Percentiles rank a stretch among this genome's conserved stretches.
Evolutionary conservation across 768 basidiomycete genomes (phyloP).

Genomic region (Lactarius pseudohatsudake): DNA sequence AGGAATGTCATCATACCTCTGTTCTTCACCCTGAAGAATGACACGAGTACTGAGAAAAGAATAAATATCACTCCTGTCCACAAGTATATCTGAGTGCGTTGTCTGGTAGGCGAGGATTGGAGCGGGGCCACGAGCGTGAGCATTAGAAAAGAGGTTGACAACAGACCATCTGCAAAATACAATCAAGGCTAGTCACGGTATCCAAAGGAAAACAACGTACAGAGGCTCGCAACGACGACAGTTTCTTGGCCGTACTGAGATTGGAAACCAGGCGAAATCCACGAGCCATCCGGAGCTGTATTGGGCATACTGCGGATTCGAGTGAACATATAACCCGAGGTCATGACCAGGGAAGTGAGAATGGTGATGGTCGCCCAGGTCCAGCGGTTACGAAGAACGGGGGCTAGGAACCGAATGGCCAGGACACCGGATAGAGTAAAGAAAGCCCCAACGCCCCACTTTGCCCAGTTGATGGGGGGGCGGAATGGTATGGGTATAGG

Average conservation of each 20-base stretch:
- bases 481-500: slow-evolving; percentile 81
- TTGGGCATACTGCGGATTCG: slow-evolving; percentile 83
- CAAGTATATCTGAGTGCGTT: slow-evolving; percentile 84
- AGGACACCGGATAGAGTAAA: slow-evolving; percentile 50
- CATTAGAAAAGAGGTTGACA: slow-evolving; percentile 78
- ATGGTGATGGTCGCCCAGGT: slow-evolving; percentile 67
- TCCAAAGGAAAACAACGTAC: slow-evolving; percentile 49
- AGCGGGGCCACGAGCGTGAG: slow-evolving; percentile 79
- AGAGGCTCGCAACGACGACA: slow-evolving; percentile 80
- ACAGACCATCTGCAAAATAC: slow-evolving; percentile 68
- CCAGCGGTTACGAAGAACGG: slow-evolving; percentile 72
- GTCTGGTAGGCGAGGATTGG: slow-evolving; percentile 66
- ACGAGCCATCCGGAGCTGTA: slow-evolving; percentile 58
- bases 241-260: slow-evolving; percentile 93
- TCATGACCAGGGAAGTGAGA: slow-evolving; percentile 76
- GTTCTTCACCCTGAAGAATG: slow-evolving; percentile 90
- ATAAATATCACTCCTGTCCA: slow-evolving; percentile 83
- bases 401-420: slow-evolving; percentile 57
- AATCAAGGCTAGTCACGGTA: background rate
- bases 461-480: slow-evolving; percentile 73
- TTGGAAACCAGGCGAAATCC: slow-evolving; percentile 87
- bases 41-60: slow-evolving; percentile 83
- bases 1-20: slow-evolving; percentile 48
- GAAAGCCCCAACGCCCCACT: slow-evolving; percentile 47
- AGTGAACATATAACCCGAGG: slow-evolving; percentile 94